Evolutionary conservation across 2,329 filamentous ascomycete genomes (phyloP).

Genomic region (Fonsecaea multimorphosa): DNA sequence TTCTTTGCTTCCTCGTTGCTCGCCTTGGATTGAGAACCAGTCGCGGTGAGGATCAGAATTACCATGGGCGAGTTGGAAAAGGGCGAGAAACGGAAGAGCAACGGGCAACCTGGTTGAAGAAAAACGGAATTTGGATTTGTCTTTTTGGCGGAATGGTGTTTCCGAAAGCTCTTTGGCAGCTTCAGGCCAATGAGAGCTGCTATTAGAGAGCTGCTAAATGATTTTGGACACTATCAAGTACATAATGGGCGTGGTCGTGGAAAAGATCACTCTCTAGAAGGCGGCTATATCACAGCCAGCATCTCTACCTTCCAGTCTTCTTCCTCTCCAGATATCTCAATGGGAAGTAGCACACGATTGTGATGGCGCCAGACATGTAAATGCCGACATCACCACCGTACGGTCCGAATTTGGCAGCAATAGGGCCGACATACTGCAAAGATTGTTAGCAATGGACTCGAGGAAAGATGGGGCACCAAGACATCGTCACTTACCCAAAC

Average conservation of each 20-base stretch:
- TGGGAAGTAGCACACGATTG: constrained; percentile 61
- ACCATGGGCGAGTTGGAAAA: not conserved
- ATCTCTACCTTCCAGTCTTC: constrained; percentile 39
- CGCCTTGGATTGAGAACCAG: not conserved
- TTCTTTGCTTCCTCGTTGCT: not conserved
- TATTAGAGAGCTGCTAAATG: not conserved
- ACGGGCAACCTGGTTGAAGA: not conserved
- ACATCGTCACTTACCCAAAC: constrained; percentile 55
- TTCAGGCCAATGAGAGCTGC: not conserved
- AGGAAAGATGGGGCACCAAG: not conserved
- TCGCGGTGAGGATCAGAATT: not conserved
- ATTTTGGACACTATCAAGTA: not conserved
- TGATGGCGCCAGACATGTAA: constrained; percentile 69
- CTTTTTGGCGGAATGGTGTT: not conserved
- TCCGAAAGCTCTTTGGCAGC: not conserved
- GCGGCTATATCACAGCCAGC: not conserved
- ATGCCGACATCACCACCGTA: constrained; percentile 66
- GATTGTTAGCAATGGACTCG: constrained; percentile 6
- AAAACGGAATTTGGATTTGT: not conserved
- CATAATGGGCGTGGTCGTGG: not conserved
- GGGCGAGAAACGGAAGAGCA: not conserved
- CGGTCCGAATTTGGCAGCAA: constrained; percentile 62
- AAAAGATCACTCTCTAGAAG: not conserved
- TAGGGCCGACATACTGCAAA: constrained; percentile 63
- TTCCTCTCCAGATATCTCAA: constrained; percentile 60